Percentiles rank a stretch among this genome's conserved stretches.
Conservation (phyloP, 495 filamentous ascomycete species). For the Annulohypoxylon stygium region DNA sequence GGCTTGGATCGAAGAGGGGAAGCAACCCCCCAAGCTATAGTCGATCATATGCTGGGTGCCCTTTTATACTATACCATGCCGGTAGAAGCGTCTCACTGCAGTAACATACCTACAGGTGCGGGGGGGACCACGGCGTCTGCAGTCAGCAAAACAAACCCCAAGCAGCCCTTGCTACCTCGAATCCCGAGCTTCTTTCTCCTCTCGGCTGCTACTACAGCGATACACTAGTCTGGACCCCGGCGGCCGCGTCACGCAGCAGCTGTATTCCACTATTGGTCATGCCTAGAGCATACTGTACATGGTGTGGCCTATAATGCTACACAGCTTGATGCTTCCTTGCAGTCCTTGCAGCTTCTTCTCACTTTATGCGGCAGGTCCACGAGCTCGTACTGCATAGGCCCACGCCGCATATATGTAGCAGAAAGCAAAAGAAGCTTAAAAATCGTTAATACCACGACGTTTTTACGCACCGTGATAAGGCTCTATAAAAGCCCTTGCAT, state of each 20-base stretch:
- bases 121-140: conserved; percentile 46
- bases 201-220: conserved; percentile 22
- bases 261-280: conserved; percentile 21
- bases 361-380: conserved; percentile 29
- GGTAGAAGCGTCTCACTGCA: conserved; percentile 44
- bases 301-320: conserved; percentile 31
- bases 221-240: conserved; percentile 18
- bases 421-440: conserved; percentile 1
- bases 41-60: conserved; percentile 25
- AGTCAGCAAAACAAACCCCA: conserved; percentile 49
- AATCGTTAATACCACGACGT: conserved; percentile 9
- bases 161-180: conserved; percentile 30
- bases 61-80: conserved; percentile 36
- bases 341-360: conserved; percentile 14
- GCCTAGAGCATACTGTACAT: conserved; percentile 11
- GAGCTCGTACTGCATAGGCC: conserved; percentile 10
- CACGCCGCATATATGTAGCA: background rate
- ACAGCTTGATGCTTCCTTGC: conserved; percentile 11
- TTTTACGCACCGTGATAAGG: conserved; percentile 28
- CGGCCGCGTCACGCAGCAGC: conserved; percentile 38
- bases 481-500: conserved; percentile 8
- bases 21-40: conserved; percentile 13
- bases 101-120: conserved; percentile 38
- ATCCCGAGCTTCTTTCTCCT: conserved; percentile 37
- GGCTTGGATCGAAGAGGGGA: conserved; percentile 9